Base-by-base conservation (phyloP, 2,329 filamentous ascomycete genomes). In the Ophiostoma himal-ulmi region DNA sequence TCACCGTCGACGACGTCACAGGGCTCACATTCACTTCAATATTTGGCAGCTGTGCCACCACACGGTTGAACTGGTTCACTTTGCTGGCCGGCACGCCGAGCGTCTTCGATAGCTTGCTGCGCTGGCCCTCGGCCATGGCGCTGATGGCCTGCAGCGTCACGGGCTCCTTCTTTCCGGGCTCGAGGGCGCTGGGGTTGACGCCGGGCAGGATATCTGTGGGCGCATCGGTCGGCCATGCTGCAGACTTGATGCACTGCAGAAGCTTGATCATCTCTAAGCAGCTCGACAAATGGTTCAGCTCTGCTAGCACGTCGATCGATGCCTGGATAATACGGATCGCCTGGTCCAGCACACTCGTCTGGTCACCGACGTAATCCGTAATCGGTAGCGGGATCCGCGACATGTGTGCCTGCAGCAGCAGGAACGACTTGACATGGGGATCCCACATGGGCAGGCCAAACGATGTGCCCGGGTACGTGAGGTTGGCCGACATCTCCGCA, bases 241-340 rank as follows among this genome's bases (percentile, higher is more conserved):
- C 95, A 52, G 88, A 92, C 80, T 99, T 99, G 82, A 99, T 90
- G 77, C 89, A 93, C 80, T 98, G 93, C 37, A 99, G 85, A 0
- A 99, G 84, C 20, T 84, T 88, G 73, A 98, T 91, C 88, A 97
- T 94, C 81, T 88, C 87, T 64, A 89, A 83, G 74, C 90, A 93
- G 71, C 90, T 93, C 26, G 90, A 90, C 5, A 93, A 81, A 77
- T 91, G 89, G 13, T 92, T 92, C n/a, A 97, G 81, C 79, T 99
- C 96, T 0, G 94, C 92, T 71, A 98, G 85, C 11, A 97, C 91
- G 78, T 99, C 96, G 76, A 99, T 94, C 6, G 90, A 91, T 0
- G 95, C 96, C 79, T 99, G 95, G 44, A 97, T 89, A 78, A 99
- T 95, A 86, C 95, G 95, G 71, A 99, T 95, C 6, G 93, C 92